A percentile compares a stretch with the other conserved stretches of the same genome.
These are phyloP conservation scores for Chalaropsis thielavioides DNA, from an alignment of 2,329 filamentous ascomycete genomes.

Conservation along the genomic window DNA sequence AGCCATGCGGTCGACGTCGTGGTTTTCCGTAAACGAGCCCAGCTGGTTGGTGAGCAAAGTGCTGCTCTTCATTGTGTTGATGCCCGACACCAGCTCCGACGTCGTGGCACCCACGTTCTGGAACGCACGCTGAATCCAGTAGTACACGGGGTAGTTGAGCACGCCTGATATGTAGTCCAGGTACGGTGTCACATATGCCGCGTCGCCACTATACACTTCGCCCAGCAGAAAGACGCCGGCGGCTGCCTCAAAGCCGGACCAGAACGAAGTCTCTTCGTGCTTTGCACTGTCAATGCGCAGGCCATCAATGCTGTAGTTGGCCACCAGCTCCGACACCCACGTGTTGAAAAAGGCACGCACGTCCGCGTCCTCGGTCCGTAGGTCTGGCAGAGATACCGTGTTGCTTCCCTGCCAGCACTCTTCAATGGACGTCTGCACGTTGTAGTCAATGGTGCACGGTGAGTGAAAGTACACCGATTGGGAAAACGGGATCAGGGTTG, in stretches of 20 bases:
- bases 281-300: constrained; percentile 58
- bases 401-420: constrained; percentile 38
- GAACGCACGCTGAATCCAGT: constrained; percentile 18
- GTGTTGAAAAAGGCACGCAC: constrained; percentile 53
- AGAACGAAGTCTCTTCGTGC: constrained; percentile 42
- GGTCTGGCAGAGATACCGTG: constrained; percentile 40
- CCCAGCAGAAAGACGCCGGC: constrained; percentile 50
- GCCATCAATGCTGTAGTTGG: constrained; percentile 51
- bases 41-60: constrained; percentile 30
- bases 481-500: constrained; percentile 40
- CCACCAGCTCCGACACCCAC: constrained; percentile 54
- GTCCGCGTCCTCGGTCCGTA: constrained; percentile 61
- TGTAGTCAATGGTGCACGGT: constrained; percentile 39
- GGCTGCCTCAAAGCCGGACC: constrained; percentile 38
- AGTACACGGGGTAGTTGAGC: constrained; percentile 29
- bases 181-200: constrained; percentile 38
- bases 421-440: constrained; percentile 28
- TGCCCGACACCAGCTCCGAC: constrained; percentile 43
- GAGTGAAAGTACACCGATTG: constrained; percentile 39
- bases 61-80: constrained; percentile 44
- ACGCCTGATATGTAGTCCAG: constrained; percentile 37
- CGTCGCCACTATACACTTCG: constrained; percentile 44
- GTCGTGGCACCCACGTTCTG: constrained; percentile 16
- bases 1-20: constrained; percentile 45
- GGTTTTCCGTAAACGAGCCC: constrained; percentile 47